A percentile compares a stretch with the other conserved stretches of the same genome.
Evolutionary conservation across 2,329 filamentous ascomycete species (phyloP).

Genomic region (Talaromyces rugulosus): DNA sequence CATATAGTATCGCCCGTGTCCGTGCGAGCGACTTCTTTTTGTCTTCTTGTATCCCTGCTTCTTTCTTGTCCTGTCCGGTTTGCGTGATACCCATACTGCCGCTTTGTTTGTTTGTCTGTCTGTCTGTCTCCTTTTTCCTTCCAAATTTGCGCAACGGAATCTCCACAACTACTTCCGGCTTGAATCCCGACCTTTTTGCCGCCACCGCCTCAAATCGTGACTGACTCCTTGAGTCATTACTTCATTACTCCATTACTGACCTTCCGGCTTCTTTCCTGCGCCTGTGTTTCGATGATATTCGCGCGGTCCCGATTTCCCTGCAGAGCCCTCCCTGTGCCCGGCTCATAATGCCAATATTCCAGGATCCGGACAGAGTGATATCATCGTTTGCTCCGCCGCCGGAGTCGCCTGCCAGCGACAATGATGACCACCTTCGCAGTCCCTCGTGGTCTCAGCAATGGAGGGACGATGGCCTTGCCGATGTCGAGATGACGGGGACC

Average conservation of each 20-base stretch:
- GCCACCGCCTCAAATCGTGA: constrained; percentile 11
- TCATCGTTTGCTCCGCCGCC: constrained; percentile 12
- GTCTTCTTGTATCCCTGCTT: background rate
- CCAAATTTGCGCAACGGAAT: background rate
- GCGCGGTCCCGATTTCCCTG: background rate
- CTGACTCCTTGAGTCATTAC: background rate
- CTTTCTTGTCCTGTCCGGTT: background rate
- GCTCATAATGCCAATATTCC: constrained; percentile 25
- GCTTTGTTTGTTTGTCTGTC: background rate
- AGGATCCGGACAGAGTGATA: constrained; percentile 25
- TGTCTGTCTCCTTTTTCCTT: background rate
- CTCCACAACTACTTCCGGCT: constrained; percentile 11
- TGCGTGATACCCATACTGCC: background rate
- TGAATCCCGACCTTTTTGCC: constrained; percentile 3
- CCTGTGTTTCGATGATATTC: background rate
- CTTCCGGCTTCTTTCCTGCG: background rate
- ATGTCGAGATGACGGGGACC: constrained; percentile 15
- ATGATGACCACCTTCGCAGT: constrained; percentile 10
- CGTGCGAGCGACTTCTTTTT: background rate
- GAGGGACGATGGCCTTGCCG: constrained; percentile 11
- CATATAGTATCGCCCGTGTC: background rate
- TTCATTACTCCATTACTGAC: background rate
- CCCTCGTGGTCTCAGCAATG: constrained; percentile 13
- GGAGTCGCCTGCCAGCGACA: background rate
- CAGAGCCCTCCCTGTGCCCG: background rate